A percentile compares a stretch with the other conserved stretches of the same genome.
Evolutionary conservation across 2,329 filamentous ascomycete genomes (phyloP).

Genomic region (Penicillium sp.): DNA sequence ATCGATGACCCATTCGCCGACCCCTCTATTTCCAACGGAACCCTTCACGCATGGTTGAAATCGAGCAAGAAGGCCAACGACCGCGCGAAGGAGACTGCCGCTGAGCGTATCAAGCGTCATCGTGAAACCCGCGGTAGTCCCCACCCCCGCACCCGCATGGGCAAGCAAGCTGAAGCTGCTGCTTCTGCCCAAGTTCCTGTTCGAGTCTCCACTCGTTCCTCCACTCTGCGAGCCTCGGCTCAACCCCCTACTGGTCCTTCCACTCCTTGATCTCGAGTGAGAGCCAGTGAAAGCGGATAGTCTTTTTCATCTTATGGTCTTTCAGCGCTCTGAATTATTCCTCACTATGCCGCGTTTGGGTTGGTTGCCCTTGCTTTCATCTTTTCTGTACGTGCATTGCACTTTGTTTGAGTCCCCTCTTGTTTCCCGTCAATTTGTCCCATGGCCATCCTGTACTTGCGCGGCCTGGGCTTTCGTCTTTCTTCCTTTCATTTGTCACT

Average conservation of each 20-base stretch:
- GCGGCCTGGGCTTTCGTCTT: background rate
- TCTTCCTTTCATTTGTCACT: background rate
- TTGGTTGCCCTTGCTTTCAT: background rate
- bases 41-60: background rate
- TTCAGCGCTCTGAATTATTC: background rate
- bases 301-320: too few relatives aligned
- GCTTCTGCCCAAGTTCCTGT: background rate
- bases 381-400: background rate
- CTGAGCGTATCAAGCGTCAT: slow-evolving; percentile 3
- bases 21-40: background rate
- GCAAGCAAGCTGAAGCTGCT: background rate
- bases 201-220: background rate
- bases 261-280: background rate
- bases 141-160: slow-evolving; percentile 1
- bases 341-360: background rate
- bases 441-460: slow-evolving; percentile 13
- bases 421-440: background rate
- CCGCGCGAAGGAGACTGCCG: background rate
- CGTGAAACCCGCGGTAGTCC: slow-evolving; percentile 4
- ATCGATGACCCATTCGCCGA: background rate
- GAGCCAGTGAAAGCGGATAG: too few relatives aligned
- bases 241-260: background rate
- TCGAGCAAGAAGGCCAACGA: background rate
- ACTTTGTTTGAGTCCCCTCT: background rate
- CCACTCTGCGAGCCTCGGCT: background rate